Evolutionary conservation across 2,329 filamentous ascomycete species (phyloP), one percentile per base, ranked within the genome.

Genomic region (Talaromyces marneffei): DNA sequence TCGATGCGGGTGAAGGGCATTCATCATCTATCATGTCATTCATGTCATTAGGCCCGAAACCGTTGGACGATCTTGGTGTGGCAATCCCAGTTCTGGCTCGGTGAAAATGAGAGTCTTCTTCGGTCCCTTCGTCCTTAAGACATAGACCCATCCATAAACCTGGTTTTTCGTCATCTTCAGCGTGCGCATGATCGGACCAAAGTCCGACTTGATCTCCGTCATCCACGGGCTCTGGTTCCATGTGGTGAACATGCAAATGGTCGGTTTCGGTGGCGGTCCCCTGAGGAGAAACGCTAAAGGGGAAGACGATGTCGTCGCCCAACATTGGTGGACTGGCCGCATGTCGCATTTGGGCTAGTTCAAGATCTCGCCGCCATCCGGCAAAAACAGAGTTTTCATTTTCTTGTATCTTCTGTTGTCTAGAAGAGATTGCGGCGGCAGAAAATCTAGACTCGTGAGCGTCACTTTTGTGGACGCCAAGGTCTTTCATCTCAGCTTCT

Each of bases 181-280:
- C 75, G 48, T 78, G 70, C 65, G 88, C 90, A 69, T 88, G 88
- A 3, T 90, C 90, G 65, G 85, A 85, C 92, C 92, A 96, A 10
- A 96, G 82, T 42, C 82, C 80, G 35, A 81, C 86, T 65, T 84
- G 84, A 8, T 79, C 76, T 64, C 84, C 82, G 61, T 79, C 63
- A 73, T 76, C 68, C 78, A 82, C 70, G n/a, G 79, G 71, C 62
- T 73, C 75, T 64, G 77, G 72, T 78, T 75, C 75, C 82, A 72
- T 76, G 79, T 72, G 78, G 70, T 40, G n/a, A 2, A 53, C 35
- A 44, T 20, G 37, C 8, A 77, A 74, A 70, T 91, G 89, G 60
- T 90, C 87, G 0, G 89, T 87, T 70, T 96, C 91, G 69, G 95
- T 88, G 69, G 91, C 87, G 16, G 92, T 95, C 59, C 87, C 85